These are phyloP conservation scores for Paradendryphiella salina DNA, from an alignment of 2,329 filamentous ascomycete species.

Conservation along the genomic window DNA sequence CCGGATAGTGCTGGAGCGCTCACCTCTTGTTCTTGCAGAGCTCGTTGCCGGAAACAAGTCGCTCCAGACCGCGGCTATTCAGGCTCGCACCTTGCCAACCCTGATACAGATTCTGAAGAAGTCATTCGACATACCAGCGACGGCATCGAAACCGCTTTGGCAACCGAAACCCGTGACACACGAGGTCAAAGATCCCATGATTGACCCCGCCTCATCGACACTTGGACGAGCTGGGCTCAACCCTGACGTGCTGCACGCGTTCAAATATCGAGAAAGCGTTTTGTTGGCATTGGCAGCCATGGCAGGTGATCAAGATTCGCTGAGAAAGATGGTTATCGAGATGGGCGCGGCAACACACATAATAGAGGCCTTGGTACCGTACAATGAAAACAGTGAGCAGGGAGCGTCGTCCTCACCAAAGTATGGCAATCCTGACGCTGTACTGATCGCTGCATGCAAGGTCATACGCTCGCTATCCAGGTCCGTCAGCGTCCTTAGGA, in stretches of 20 bases:
- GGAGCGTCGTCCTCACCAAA: constrained; percentile 43
- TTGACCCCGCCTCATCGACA: constrained; percentile 41
- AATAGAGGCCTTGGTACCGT: constrained; percentile 75
- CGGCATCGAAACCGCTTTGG: constrained; percentile 59
- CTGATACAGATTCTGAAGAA: constrained; percentile 67
- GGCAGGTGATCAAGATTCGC: constrained; percentile 77
- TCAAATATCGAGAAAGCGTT: constrained; percentile 74
- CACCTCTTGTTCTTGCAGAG: constrained; percentile 74
- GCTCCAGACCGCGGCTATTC: constrained; percentile 80
- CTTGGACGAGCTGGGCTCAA: constrained; percentile 40
- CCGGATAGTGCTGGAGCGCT: constrained; percentile 51
- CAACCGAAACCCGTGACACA: constrained; percentile 45
- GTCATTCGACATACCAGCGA: constrained; percentile 63
- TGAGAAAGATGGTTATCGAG: constrained; percentile 79
- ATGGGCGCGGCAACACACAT: constrained; percentile 80
- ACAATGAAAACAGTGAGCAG: constrained; percentile 48
- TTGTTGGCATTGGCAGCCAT: constrained; percentile 82
- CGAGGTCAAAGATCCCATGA: constrained; percentile 29
- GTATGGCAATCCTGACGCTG: constrained; percentile 76
- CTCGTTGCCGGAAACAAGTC: constrained; percentile 77
- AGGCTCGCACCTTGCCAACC: constrained; percentile 65
- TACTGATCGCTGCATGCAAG: constrained; percentile 83
- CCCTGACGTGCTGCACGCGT: constrained; percentile 66
- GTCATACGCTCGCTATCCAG: constrained; percentile 79
- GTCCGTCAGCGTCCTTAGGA: constrained; percentile 81